Evolutionary conservation across 2,329 filamentous ascomycete genomes (phyloP), one percentile per base, ranked within the genome.

Genomic region (Coleophoma eucalyptorum): DNA sequence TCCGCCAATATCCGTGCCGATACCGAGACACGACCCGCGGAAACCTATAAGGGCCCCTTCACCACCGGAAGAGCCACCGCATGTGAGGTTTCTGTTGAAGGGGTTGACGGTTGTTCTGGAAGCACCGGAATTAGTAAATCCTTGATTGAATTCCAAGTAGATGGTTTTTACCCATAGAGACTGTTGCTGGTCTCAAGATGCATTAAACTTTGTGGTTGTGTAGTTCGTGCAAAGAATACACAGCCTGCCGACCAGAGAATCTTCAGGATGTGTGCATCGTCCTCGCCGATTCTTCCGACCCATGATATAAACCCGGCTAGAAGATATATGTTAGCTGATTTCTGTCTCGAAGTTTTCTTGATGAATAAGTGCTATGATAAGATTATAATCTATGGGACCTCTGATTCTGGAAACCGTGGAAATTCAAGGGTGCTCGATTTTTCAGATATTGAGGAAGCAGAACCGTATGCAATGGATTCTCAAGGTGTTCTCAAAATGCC

Each of bases 41-140:
- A 81, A 65, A 1, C 72, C 79, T 12, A 81, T 50, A 3, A 83
- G 62, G 0, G 80, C 78, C 1, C 78, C 78, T 64, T 83, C 80
- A 42, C 80, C 80, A 40, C 80, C 80, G 6, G 75, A 78, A 4
- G 73, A 77, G 2, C 79, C 80, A 5, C 80, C 80, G 16, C 70
- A 59, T 0, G 77, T 77, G 20, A 82, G 61, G 2, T 66, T 69
- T 1, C 66, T 68, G 59, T 83, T 81, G 60, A 71, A 72, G 0
- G 79, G 79, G 56, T 82, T 82, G 40, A 50, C 32, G 20, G 47
- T 45, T 48, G 34, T 26, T 46, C 35, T 19, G 44, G 6, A 32
- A 43, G 19, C 21, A 44, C 35, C 33, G 21, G 44, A 20, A 18
- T 16, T 47, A 19, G 10, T 20, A 45, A 33, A 45, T 8, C 15